Base-by-base conservation (phyloP, 306 rosid genomes). In the Citrullus colocynthis region DNA sequence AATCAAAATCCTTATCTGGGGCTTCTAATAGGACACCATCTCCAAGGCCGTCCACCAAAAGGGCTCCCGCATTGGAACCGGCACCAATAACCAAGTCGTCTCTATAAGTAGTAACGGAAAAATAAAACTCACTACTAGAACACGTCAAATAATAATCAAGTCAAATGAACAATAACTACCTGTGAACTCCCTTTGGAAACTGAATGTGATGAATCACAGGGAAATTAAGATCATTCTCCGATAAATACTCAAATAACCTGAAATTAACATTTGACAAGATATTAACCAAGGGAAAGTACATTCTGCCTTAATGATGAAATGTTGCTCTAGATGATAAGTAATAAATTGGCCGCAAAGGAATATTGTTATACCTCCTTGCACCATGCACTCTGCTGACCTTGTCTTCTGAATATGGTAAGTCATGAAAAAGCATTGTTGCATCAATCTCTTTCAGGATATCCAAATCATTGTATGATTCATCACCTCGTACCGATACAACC, bases 41-140 rank as follows among this genome's bases (percentile, higher is more conserved):
- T 72, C 99, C 99, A 54, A 95, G 99, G 77, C 99, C 99, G 52
- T 95, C 99, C 72, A 95, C 99, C 80, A 95, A 89, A 66, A 95
- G 97, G 7, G 97, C 93, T 72, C 99, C 99, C 5, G 86, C 97
- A 75, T 92, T 86, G 56, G 97, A 76, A 77, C 99, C 99, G 1
- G 99, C 97, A 70, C 91, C 89, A 52, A 95, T 95, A 61, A 95
- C 99, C 62, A 95, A 88, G 80, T 92, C 97, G 80, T 95, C 99
- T 83, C 99, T 95, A 87, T 48, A 81, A 76, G 24, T 65, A 80
- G n/a, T 61, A 41, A 76, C 52, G 24, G 78, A 52, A 74, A 58
- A 76, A 63, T 41, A 66, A 48, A 80, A 59, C 66, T 75, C 54
- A 65, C 60, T 48, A 30, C 17, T 71, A 66, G 60, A 37, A 55